Conservation (phyloP, 768 basidiomycete species). For the Multifurca ochricompacta region DNA sequence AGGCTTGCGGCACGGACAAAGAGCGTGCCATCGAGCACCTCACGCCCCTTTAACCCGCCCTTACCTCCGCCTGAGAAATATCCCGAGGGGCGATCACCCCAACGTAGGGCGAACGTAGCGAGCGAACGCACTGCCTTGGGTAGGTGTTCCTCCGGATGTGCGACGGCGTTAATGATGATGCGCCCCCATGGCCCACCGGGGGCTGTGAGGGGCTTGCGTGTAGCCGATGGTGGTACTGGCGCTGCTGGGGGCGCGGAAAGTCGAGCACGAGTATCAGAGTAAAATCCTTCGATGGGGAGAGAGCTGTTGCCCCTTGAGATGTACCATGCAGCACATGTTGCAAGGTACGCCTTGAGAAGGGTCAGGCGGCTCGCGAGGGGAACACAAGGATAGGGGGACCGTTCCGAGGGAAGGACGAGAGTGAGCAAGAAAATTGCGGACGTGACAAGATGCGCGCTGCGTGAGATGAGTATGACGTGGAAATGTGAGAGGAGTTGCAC, state of each 20-base stretch:
- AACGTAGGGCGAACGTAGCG: constrained; percentile 37
- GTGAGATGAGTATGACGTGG: not conserved
- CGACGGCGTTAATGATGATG: constrained; percentile 43
- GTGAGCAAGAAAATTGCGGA: constrained; percentile 56
- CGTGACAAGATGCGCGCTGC: constrained; percentile 59
- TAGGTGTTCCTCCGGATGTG: constrained; percentile 53
- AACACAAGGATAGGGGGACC: constrained; percentile 19
- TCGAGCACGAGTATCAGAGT: constrained; percentile 22
- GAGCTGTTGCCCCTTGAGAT: constrained; percentile 47
- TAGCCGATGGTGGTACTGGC: constrained; percentile 19
- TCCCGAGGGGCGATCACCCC: constrained; percentile 34
- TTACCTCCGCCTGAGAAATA: constrained; percentile 25
- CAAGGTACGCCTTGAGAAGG: constrained; percentile 54
- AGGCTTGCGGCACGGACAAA: constrained; percentile 53
- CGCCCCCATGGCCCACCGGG: constrained; percentile 43
- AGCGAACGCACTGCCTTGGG: constrained; percentile 45
- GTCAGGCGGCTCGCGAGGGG: constrained; percentile 38
- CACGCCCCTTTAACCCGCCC: constrained; percentile 38
- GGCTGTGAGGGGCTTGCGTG: constrained; percentile 4
- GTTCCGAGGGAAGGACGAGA: constrained; percentile 31
- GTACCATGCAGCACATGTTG: constrained; percentile 44
- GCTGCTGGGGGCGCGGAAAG: constrained; percentile 24
- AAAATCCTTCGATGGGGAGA: constrained; percentile 46
- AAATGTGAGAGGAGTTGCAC: constrained; percentile 25
- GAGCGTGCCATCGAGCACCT: constrained; percentile 51